Conservation (phyloP, 768 basidiomycete species). For the Chalciporus sphaerocephalus region DNA sequence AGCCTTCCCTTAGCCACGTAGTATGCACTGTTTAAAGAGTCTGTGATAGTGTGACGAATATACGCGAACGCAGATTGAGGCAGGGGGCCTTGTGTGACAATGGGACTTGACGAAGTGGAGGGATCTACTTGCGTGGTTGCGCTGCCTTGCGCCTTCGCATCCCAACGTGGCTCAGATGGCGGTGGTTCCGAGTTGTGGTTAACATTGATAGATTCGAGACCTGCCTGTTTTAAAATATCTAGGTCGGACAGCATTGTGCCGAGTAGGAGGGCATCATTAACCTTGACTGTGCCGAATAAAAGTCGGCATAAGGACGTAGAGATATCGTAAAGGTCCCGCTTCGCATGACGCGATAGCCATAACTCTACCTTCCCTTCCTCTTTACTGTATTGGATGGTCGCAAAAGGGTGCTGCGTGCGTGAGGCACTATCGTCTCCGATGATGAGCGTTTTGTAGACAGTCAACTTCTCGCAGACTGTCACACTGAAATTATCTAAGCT, state of each 20-base stretch:
- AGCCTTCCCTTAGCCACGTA: not conserved
- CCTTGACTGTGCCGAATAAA: conserved; percentile 67
- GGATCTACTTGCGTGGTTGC: not conserved
- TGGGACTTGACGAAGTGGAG: not conserved
- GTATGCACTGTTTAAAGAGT: not conserved
- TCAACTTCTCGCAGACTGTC: conserved; percentile 56
- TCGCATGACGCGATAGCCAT: conserved; percentile 63
- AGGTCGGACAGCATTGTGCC: conserved; percentile 87
- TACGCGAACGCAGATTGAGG: not conserved
- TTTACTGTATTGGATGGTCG: conserved; percentile 48
- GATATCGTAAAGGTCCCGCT: conserved; percentile 85
- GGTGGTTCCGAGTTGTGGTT: conserved; percentile 68
- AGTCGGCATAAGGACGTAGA: conserved; percentile 73
- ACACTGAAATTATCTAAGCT: conserved; percentile 58
- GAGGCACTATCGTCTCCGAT: conserved; percentile 40
- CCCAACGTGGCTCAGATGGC: not conserved
- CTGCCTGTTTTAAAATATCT: conserved; percentile 66
- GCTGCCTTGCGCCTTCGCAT: not conserved
- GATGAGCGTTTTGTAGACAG: conserved; percentile 52
- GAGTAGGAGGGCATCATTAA: conserved; percentile 79
- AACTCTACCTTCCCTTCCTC: conserved; percentile 51
- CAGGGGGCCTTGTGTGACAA: not conserved
- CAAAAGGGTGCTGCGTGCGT: conserved; percentile 60
- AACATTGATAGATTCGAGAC: conserved; percentile 63
- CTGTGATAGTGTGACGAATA: not conserved